phyloP scores from a whole-genome alignment of 73 alveolate species.

The Loxodes magnus region DNA sequence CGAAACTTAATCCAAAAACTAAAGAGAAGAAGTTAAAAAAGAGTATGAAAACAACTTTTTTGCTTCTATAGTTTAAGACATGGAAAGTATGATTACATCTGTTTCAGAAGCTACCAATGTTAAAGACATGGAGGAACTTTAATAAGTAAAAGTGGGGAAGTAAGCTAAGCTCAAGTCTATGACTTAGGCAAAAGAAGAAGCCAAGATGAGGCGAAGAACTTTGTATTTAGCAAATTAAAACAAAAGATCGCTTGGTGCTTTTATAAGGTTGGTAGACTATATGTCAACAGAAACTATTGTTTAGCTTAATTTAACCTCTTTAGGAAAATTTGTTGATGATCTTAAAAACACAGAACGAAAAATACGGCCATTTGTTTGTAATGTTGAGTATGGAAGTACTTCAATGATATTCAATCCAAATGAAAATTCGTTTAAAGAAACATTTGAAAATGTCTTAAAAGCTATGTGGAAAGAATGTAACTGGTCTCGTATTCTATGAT shows the following conservation, averaged over 20 bases:
- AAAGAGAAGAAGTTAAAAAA: conserved; percentile 57
- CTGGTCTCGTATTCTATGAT: too few relatives aligned
- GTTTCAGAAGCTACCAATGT: conserved; percentile 61
- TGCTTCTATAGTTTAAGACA: conserved; percentile 39
- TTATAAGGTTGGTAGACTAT: conserved; percentile 87
- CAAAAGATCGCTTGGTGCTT: conserved; percentile 78
- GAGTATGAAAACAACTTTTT: conserved; percentile 56
- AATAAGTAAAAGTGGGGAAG: conserved; percentile 86
- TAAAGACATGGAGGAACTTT: conserved; percentile 89
- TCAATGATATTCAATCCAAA: conserved; percentile 60
- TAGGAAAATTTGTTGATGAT: conserved; percentile 42
- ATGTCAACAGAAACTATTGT: conserved; percentile 91
- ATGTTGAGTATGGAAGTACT: conserved; percentile 39
- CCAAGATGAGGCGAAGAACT: conserved; percentile 69
- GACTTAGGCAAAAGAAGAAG: conserved; percentile 82
- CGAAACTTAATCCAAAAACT: conserved; percentile 42
- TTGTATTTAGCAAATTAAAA: conserved; percentile 82
- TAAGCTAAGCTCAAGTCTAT: conserved; percentile 90
- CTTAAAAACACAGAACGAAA: conserved; percentile 52
- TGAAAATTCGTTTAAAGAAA: conserved; percentile 54
- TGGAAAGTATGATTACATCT: conserved; percentile 38
- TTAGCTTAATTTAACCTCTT: conserved; percentile 45
- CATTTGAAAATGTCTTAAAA: conserved; percentile 42
- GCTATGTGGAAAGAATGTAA: conserved; percentile 48
- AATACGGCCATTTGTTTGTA: conserved; percentile 38